Percentiles rank a stretch among this genome's conserved stretches.
These are phyloP conservation scores for Botrytis fragariae DNA, from an alignment of 2,329 filamentous ascomycete genomes.

Conservation along the genomic window DNA sequence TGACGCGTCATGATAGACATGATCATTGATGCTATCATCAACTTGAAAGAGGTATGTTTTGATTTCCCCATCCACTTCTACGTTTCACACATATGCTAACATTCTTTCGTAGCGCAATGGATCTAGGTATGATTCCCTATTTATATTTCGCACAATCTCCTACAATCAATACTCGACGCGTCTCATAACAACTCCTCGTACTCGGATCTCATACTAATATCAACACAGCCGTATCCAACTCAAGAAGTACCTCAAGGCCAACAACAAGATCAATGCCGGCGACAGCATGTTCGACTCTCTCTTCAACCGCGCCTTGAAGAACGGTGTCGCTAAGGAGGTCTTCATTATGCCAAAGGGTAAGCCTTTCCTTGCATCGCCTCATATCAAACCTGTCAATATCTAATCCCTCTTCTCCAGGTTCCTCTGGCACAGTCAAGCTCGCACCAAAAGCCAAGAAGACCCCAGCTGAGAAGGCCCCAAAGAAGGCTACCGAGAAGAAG, in stretches of 20 bases:
- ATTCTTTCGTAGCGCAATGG: slow-evolving; percentile 34
- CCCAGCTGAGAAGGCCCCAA: slow-evolving; percentile 35
- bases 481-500: slow-evolving; percentile 42
- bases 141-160: slow-evolving; percentile 12
- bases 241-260: slow-evolving; percentile 72
- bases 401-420: slow-evolving; percentile 46
- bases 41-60: slow-evolving; percentile 37
- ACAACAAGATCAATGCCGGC: slow-evolving; percentile 62
- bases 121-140: slow-evolving; percentile 35
- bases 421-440: slow-evolving; percentile 71
- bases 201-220: slow-evolving; percentile 25
- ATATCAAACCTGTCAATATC: slow-evolving; percentile 21
- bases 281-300: slow-evolving; percentile 61
- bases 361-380: slow-evolving; percentile 36
- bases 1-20: slow-evolving; percentile 36
- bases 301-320: slow-evolving; percentile 67
- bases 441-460: slow-evolving; percentile 31
- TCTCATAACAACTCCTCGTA: slow-evolving; percentile 20
- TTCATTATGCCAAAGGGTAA: slow-evolving; percentile 72
- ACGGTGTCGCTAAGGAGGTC: slow-evolving; percentile 65
- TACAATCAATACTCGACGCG: slow-evolving; percentile 28
- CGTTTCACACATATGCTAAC: slow-evolving; percentile 23
- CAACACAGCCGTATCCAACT: slow-evolving; percentile 58
- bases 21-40: slow-evolving; percentile 39
- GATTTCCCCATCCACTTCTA: background rate